These are phyloP conservation scores for Penicillium cinerascens DNA, from an alignment of 495 filamentous ascomycete genomes.

Conservation along the genomic window DNA sequence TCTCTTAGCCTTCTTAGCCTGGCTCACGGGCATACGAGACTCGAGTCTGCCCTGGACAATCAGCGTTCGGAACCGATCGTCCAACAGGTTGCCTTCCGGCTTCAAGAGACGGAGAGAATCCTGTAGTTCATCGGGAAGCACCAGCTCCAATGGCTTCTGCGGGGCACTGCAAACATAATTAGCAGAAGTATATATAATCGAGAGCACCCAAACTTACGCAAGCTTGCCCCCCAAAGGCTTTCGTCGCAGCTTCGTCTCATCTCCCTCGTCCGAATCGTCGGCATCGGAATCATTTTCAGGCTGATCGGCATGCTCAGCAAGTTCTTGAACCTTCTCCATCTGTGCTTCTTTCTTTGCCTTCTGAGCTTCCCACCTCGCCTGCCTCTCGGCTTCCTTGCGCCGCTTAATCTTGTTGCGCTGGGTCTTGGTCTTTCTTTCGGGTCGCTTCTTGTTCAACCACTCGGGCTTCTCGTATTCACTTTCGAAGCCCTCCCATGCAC, in stretches of 20 bases:
- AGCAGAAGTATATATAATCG: slow-evolving; percentile 12
- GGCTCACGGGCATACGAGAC: slow-evolving; percentile 67
- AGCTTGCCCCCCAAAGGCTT: slow-evolving; percentile 70
- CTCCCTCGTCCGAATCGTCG: slow-evolving; percentile 52
- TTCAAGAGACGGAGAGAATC: slow-evolving; percentile 86
- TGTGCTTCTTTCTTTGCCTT: slow-evolving; percentile 69
- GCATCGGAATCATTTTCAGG: slow-evolving; percentile 48
- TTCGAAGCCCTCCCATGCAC: slow-evolving; percentile 82
- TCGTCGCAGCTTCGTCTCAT: slow-evolving; percentile 60
- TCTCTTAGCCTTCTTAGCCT: slow-evolving; percentile 72
- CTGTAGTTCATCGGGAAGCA: slow-evolving; percentile 88
- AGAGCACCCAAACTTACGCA: slow-evolving; percentile 40
- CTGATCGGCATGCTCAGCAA: slow-evolving; percentile 59
- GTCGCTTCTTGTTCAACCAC: slow-evolving; percentile 64
- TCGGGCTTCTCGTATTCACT: slow-evolving; percentile 62
- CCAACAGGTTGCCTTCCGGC: slow-evolving; percentile 89
- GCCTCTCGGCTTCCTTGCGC: slow-evolving; percentile 79
- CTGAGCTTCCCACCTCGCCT: slow-evolving; percentile 64
- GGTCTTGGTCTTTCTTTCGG: slow-evolving; percentile 76
- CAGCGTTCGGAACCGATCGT: slow-evolving; percentile 86
- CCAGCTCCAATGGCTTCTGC: slow-evolving; percentile 77
- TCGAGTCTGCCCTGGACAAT: slow-evolving; percentile 87
- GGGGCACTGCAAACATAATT: slow-evolving; percentile 54
- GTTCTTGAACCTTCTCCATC: slow-evolving; percentile 56
- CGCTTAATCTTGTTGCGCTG: slow-evolving; percentile 85